Percentiles rank a stretch among this genome's conserved stretches.
phyloP scores from a whole-genome alignment of 805 yeast species.

The Pichia scutulata region DNA sequence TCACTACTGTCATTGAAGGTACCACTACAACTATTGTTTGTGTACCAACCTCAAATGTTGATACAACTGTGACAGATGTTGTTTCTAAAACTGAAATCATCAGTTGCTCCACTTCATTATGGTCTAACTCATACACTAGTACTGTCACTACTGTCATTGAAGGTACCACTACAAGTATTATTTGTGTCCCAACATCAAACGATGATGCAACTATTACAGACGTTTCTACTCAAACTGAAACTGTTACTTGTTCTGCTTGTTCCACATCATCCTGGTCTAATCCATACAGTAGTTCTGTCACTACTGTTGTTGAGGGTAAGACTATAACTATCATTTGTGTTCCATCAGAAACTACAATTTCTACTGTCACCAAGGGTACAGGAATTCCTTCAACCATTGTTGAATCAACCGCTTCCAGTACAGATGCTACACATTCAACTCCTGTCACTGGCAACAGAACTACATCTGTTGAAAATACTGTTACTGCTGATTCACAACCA shows the following conservation, averaged over 20 bases:
- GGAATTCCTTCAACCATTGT: not conserved
- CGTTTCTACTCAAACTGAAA: not conserved
- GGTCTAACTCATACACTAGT: not conserved
- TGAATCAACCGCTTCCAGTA: not conserved
- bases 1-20: not conserved
- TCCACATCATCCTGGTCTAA: slow-evolving; percentile 1
- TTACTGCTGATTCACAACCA: not conserved
- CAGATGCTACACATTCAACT: not conserved
- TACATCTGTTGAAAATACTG: not conserved
- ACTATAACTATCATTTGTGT: not conserved
- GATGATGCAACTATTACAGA: not conserved
- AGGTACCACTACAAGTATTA: not conserved
- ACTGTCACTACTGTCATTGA: not conserved
- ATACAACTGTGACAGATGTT: not conserved
- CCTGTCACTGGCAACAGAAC: not conserved
- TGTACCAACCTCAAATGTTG: not conserved
- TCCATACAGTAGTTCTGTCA: not conserved
- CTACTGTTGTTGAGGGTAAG: not conserved
- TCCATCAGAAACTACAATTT: not conserved
- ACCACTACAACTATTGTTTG: not conserved
- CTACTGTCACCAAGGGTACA: not conserved
- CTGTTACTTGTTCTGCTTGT: not conserved
- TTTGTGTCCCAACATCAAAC: not conserved
- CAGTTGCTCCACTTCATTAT: not conserved
- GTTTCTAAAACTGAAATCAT: not conserved